Percentiles rank a stretch among this genome's conserved stretches.
phyloP scores from a whole-genome alignment of 208 protist genomes.

The Leishmania aethiopica region DNA sequence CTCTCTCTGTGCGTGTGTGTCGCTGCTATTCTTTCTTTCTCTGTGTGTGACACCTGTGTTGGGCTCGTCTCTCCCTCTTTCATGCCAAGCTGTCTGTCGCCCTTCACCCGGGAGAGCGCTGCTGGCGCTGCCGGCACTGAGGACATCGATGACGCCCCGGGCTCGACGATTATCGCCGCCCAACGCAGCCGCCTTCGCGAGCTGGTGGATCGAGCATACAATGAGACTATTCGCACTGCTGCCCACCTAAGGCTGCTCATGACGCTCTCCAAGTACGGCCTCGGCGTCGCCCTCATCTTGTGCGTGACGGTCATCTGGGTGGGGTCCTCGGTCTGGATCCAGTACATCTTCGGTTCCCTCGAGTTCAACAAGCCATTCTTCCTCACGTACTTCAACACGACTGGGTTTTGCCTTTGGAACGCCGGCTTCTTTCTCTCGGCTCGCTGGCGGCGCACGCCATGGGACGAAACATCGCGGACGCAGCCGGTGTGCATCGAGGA shows the following conservation, averaged over 20 bases:
- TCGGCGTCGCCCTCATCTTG: conserved; percentile 86
- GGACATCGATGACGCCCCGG: neutral
- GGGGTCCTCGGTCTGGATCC: conserved; percentile 86
- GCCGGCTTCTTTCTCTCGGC: conserved; percentile 65
- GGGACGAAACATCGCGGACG: conserved; percentile 35
- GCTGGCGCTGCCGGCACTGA: neutral
- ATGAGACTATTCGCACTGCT: neutral
- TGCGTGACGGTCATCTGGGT: conserved; percentile 93
- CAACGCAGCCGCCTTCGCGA: neutral
- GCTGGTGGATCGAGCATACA: neutral
- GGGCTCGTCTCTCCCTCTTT: neutral
- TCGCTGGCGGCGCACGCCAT: conserved; percentile 61
- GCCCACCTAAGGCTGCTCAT: conserved; percentile 16
- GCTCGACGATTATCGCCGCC: conserved; percentile 3
- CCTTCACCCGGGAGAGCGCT: neutral
- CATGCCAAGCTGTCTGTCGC: neutral
- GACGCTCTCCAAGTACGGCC: conserved; percentile 58
- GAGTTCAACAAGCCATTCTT: conserved; percentile 91
- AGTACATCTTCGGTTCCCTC: conserved; percentile 85
- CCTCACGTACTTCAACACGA: conserved; percentile 93
- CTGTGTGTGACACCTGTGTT: neutral
- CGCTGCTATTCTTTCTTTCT: neutral
- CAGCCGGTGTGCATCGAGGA: conserved; percentile 70
- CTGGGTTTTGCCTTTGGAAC: conserved; percentile 86
- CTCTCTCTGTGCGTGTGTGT: neutral